Evolutionary conservation across 1,284 basidiomycete genomes (phyloP).

Genomic region (Cutaneotrichosporon cutaneum): DNA sequence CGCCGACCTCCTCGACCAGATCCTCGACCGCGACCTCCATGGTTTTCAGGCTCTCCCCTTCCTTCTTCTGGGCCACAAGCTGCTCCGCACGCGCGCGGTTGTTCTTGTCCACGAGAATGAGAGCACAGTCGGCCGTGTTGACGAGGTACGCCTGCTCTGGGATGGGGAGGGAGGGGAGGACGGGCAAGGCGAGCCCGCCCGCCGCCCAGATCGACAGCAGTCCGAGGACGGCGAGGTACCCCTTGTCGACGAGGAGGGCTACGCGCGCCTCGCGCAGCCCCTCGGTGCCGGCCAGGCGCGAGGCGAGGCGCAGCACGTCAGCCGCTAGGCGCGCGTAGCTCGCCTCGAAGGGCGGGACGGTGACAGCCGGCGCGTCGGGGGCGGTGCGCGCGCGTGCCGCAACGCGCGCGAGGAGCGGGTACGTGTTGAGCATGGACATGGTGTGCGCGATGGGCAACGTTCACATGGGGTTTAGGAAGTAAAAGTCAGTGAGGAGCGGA

Average conservation of each 20-base stretch:
- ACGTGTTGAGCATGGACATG: constrained; percentile 6
- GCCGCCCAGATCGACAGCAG: constrained; percentile 35
- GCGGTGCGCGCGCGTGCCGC: constrained; percentile 15
- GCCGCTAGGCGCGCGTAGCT: constrained; percentile 26
- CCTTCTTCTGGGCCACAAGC: constrained; percentile 26
- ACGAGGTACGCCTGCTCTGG: constrained; percentile 46
- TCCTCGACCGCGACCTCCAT: constrained; percentile 10
- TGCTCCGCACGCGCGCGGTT: constrained; percentile 34
- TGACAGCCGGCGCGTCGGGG: constrained; percentile 29
- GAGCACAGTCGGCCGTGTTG: constrained; percentile 31
- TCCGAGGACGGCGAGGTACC: constrained; percentile 33
- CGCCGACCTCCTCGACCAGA: background rate
- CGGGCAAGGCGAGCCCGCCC: constrained; percentile 41
- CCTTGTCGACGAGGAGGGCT: constrained; percentile 33
- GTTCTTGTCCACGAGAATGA: constrained; percentile 36
- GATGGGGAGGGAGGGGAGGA: constrained; percentile 41
- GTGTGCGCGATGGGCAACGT: background rate
- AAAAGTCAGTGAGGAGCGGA: too few species aligned
- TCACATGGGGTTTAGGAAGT: background rate
- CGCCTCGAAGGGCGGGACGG: constrained; percentile 23
- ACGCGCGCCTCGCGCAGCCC: constrained; percentile 27
- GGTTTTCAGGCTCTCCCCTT: constrained; percentile 12
- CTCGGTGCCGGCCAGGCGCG: background rate
- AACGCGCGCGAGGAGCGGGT: constrained; percentile 30
- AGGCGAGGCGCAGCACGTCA: constrained; percentile 27